A percentile compares a stretch with the other conserved stretches of the same genome.
These are phyloP conservation scores for Kurtzmaniella quercitrusa DNA, from an alignment of 1,139 yeast genomes.

Conservation along the genomic window DNA sequence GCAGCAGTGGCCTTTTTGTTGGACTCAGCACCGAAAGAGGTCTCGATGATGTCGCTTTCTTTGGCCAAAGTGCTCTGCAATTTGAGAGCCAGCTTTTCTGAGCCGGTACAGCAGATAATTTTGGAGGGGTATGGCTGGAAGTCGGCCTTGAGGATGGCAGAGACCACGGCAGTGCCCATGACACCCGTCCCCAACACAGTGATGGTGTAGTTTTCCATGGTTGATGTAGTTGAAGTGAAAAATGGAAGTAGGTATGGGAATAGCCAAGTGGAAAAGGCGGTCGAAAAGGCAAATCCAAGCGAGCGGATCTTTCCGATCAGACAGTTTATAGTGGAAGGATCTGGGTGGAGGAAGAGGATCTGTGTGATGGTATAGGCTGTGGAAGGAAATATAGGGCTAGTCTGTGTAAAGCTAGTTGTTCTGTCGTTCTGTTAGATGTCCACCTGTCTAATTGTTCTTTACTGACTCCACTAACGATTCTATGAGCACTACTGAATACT, in stretches of 20 bases:
- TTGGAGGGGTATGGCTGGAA: constrained; percentile 61
- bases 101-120: constrained; percentile 73
- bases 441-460: too few species aligned
- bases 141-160: constrained; percentile 58
- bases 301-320: background rate
- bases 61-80: constrained; percentile 29
- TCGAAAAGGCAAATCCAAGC: too few species aligned
- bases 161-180: constrained; percentile 93
- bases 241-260: background rate
- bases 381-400: too few species aligned
- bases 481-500: too few species aligned
- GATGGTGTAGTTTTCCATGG: constrained; percentile 53
- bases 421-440: too few species aligned
- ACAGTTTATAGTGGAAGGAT: too few species aligned
- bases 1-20: constrained; percentile 56
- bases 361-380: too few species aligned
- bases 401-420: too few species aligned
- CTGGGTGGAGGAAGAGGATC: too few species aligned
- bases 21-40: constrained; percentile 44
- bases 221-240: background rate
- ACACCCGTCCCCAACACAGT: constrained; percentile 91
- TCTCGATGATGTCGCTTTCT: constrained; percentile 46
- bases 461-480: too few species aligned
- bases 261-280: background rate
- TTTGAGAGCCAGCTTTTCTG: constrained; percentile 45